Conservation (phyloP, 306 rosid genomes). For the Castanea mollissima region DNA sequence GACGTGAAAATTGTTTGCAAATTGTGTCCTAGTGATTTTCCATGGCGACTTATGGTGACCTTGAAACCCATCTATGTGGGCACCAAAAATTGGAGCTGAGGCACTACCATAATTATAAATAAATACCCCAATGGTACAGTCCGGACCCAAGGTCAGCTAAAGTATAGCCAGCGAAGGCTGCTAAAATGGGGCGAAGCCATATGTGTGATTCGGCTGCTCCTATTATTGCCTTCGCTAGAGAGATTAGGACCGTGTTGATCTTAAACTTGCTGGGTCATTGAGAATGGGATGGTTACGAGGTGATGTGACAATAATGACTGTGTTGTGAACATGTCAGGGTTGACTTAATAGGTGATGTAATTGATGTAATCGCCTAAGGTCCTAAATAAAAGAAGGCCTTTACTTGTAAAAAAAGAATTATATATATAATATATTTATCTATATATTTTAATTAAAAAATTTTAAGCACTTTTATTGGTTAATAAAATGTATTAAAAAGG, state of each 20-base stretch:
- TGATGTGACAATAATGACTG: not conserved
- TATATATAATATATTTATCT: too few relatives aligned
- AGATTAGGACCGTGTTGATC: conserved; percentile 45
- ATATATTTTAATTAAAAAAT: too few relatives aligned
- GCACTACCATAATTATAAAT: conserved; percentile 73
- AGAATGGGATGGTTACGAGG: conserved; percentile 21
- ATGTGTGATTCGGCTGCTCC: conserved; percentile 36
- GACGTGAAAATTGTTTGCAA: conserved; percentile 74
- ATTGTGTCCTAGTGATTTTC: conserved; percentile 77
- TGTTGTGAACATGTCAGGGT: not conserved
- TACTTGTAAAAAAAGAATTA: too few relatives aligned
- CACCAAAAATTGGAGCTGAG: conserved; percentile 65
- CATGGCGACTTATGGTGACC: conserved; percentile 93
- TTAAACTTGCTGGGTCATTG: conserved; percentile 48
- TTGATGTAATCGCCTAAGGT: too few relatives aligned
- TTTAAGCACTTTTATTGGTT: too few relatives aligned
- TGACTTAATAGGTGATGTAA: too few relatives aligned
- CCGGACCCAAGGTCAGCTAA: conserved; percentile 85
- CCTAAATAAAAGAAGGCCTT: too few relatives aligned
- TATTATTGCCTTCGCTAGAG: conserved; percentile 46
- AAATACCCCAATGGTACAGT: conserved; percentile 70
- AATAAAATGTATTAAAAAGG: too few relatives aligned
- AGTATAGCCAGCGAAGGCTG: conserved; percentile 55
- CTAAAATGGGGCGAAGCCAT: conserved; percentile 45
- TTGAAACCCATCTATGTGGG: conserved; percentile 82